Percentiles rank a stretch among this genome's conserved stretches.
Conservation (phyloP, 257 asterid species). For the Orobanche coerulescens region DNA sequence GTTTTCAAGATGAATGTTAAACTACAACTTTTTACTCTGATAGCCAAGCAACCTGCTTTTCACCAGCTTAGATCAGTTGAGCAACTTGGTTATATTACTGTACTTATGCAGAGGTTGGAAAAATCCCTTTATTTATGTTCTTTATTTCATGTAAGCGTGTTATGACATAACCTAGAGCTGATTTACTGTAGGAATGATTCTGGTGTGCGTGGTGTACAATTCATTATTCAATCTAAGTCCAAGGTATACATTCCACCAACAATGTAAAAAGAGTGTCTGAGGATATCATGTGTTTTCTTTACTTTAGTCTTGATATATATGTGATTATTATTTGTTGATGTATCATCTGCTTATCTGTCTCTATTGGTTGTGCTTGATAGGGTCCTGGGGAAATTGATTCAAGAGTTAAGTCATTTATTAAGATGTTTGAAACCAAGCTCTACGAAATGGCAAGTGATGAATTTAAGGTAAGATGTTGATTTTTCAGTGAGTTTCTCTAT, state of each 20-base stretch:
- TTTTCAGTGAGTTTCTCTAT: too few species aligned
- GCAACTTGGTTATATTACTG: conserved; percentile 96
- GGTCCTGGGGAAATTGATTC: too few species aligned
- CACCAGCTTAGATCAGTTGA: conserved; percentile 99
- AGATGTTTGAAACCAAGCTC: too few species aligned
- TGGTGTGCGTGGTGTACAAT: conserved; percentile 90
- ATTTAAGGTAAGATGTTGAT: too few species aligned
- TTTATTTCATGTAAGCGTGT: conserved; percentile 11
- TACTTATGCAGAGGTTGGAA: conserved; percentile 75
- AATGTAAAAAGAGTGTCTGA: neutral
- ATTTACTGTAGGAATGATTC: conserved; percentile 58
- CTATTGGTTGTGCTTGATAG: too few species aligned
- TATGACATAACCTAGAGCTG: conserved; percentile 2
- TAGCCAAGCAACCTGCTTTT: conserved; percentile 93
- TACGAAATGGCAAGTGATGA: too few species aligned
- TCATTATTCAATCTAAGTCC: conserved; percentile 79
- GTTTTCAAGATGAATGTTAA: conserved; percentile 71
- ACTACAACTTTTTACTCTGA: conserved; percentile 81
- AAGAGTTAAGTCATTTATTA: too few species aligned
- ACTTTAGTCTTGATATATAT: too few species aligned
- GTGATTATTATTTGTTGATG: too few species aligned
- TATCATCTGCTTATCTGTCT: too few species aligned
- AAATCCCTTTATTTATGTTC: neutral
- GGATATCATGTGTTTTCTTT: conserved; percentile 2
- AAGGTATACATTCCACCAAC: conserved; percentile 44